Conservation (phyloP, 1,139 yeast genomes). For the Lodderomyces orthopsilosis region DNA sequence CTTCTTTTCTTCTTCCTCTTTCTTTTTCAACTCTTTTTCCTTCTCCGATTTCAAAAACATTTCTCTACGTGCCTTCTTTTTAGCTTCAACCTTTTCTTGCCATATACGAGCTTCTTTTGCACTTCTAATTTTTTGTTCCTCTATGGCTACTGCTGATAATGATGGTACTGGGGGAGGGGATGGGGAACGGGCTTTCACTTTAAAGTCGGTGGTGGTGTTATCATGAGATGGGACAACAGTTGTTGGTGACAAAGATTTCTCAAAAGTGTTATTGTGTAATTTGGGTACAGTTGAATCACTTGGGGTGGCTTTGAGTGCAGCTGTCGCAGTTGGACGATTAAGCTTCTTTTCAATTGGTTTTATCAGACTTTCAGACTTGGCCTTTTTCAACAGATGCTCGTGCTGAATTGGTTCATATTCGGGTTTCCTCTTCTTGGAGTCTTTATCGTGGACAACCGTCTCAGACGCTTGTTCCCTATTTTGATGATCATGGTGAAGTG, state of each 20-base stretch:
- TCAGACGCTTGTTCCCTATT: not conserved
- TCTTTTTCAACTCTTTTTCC: constrained; percentile 40
- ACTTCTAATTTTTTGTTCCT: constrained; percentile 34
- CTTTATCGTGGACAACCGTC: not conserved
- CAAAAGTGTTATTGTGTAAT: not conserved
- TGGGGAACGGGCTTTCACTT: not conserved
- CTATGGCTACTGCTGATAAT: constrained; percentile 27
- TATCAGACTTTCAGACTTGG: not conserved
- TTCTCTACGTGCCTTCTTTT: constrained; percentile 43
- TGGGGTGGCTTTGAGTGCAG: not conserved
- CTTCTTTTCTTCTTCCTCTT: constrained; percentile 37
- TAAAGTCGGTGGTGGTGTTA: not conserved
- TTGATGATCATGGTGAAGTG: not conserved
- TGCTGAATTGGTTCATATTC: not conserved
- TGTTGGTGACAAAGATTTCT: constrained; percentile 17
- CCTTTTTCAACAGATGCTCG: not conserved
- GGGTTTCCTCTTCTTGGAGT: not conserved
- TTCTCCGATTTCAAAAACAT: constrained; percentile 44
- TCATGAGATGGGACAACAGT: constrained; percentile 3
- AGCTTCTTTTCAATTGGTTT: not conserved
- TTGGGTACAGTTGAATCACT: constrained; percentile 1
- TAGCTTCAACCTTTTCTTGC: constrained; percentile 47
- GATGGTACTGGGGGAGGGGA: not conserved
- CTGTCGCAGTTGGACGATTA: not conserved
- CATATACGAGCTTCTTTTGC: constrained; percentile 43